Conservation (phyloP, 768 basidiomycete genomes). For the Trametes coccinea region DNA sequence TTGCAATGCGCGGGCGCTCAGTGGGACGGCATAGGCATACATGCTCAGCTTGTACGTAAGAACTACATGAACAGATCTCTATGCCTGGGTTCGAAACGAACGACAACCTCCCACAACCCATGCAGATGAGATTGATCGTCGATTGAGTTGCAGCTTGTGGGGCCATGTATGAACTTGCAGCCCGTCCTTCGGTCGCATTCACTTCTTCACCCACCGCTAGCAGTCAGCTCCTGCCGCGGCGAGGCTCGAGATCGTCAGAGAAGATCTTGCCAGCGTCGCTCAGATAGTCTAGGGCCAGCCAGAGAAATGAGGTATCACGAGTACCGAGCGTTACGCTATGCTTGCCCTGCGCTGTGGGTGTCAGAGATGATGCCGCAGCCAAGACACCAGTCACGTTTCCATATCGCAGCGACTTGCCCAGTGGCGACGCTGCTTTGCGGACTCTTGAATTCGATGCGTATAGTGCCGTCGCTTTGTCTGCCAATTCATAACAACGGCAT, state of each 20-base stretch:
- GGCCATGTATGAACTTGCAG: conserved; percentile 9
- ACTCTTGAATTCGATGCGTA: conserved; percentile 53
- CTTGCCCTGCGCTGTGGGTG: background rate
- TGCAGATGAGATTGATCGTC: conserved; percentile 24
- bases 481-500: conserved; percentile 13
- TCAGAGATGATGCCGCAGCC: conserved; percentile 72
- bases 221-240: no score
- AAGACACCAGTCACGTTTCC: conserved; percentile 74
- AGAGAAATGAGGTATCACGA: no score
- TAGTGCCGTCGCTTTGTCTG: conserved; percentile 28
- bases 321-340: background rate
- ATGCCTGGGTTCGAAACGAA: conserved; percentile 8
- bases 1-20: conserved; percentile 9
- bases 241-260: no score
- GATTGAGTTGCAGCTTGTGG: conserved; percentile 24
- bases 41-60: conserved; percentile 17
- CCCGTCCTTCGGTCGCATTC: background rate
- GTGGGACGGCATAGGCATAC: background rate
- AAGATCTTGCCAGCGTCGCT: no score
- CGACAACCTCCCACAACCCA: conserved; percentile 11
- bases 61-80: conserved; percentile 21
- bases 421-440: conserved; percentile 70
- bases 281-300: no score
- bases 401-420: conserved; percentile 81
- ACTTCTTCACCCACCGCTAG: background rate